Evolutionary conservation across 2,329 filamentous ascomycete species (phyloP), one percentile per base, ranked within the genome.

Genomic region (Monosporascus sp.): DNA sequence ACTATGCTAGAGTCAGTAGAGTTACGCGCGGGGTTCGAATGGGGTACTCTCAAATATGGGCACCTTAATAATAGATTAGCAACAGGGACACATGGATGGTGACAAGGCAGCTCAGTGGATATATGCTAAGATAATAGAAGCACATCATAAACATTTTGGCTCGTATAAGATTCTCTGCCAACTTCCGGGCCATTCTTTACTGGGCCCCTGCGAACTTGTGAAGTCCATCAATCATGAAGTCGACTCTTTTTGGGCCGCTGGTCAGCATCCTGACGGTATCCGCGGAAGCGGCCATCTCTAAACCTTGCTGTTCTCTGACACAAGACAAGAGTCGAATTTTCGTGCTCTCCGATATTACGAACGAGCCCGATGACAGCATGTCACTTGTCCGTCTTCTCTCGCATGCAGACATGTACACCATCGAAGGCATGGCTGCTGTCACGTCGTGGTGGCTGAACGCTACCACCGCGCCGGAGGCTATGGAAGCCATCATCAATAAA

Each of bases 361-460:
- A 69, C 52, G 68, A 70, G 50, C 67, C 65, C 2, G 68, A 69
- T 47, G 67, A 70, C 58, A 58, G 61, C 4, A 62, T 67, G 52
- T 69, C 64, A 7, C 46, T 71, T 9, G 62, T 67, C 11, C 64
- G 69, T 3, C 66, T 65, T 48, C 58, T 72, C 7, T 49, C 70
- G 1, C 70, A 71, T 49, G 58, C 64, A 7, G 69, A 72, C 52
- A 63, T 71, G 52, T 71, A 71, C 52, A 58, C 63, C 22, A 69
- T 64, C 2, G 60, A 69, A 46, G 70, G 67, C 2, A 52, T 71
- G 5, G 65, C 68, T 1, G 70, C 70, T 4, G 61, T 59, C 22
- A 71, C 70, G 0, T 71, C 68, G 9, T 68, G 61, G 57, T 72
- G 70, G 68, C 60, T 70, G 55, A 66, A 63, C 31, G 56, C 57